These are phyloP conservation scores for Coniosporium apollinis DNA, from an alignment of 495 filamentous ascomycete genomes.

Conservation along the genomic window DNA sequence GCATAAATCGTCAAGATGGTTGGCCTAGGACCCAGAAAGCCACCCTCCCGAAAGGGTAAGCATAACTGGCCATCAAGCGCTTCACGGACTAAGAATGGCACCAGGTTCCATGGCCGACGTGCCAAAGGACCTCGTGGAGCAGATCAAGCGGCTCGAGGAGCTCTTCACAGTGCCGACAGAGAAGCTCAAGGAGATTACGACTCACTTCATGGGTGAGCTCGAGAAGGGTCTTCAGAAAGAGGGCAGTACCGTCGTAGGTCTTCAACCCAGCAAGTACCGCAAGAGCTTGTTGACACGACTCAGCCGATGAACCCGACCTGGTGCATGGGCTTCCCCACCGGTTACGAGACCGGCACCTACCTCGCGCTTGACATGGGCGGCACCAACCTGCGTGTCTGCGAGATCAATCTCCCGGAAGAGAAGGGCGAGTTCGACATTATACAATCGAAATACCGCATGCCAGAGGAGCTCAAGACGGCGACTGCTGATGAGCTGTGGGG, in stretches of 20 bases:
- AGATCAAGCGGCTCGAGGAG: constrained; percentile 78
- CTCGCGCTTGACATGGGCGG: constrained; percentile 96
- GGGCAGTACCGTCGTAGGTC: constrained; percentile 80
- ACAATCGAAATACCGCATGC: constrained; percentile 96
- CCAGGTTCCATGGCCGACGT: constrained; percentile 62
- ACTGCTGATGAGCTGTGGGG: constrained; percentile 87
- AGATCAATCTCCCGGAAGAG: constrained; percentile 77
- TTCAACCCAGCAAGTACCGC: too few species aligned
- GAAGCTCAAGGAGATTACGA: constrained; percentile 77
- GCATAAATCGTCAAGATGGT: constrained; percentile 43
- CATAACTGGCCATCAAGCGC: constrained; percentile 14
- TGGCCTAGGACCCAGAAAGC: constrained; percentile 52
- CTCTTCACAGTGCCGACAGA: constrained; percentile 59
- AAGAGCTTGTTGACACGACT: neutral
- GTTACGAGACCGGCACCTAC: constrained; percentile 77
- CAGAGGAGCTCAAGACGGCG: constrained; percentile 86
- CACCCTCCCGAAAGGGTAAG: constrained; percentile 62
- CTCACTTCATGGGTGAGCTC: constrained; percentile 78
- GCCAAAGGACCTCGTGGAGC: constrained; percentile 65
- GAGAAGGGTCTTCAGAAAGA: constrained; percentile 72
- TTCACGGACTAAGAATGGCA: constrained; percentile 16
- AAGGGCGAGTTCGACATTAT: constrained; percentile 97
- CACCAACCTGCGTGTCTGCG: constrained; percentile 94
- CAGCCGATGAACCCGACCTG: constrained; percentile 99
- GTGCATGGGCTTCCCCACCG: constrained; percentile 88